A percentile compares a stretch with the other conserved stretches of the same genome.
Conservation (phyloP, 2,329 filamentous ascomycete genomes). For the Diaporthe longicolla region DNA sequence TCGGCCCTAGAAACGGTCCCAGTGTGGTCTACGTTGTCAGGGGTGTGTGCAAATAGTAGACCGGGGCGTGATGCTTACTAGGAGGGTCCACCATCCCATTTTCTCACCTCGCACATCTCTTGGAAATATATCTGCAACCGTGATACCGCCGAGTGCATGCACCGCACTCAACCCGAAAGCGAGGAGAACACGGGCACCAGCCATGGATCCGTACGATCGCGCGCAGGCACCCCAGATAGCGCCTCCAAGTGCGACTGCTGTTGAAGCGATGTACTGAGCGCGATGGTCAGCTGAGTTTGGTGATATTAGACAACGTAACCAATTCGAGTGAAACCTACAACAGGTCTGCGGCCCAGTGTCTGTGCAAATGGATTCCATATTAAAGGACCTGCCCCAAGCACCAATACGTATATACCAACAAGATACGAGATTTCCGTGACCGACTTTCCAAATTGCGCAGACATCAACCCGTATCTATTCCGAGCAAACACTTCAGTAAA, state of each 20-base stretch:
- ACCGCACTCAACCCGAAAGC: background rate
- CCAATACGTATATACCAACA: background rate
- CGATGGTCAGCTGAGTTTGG: background rate
- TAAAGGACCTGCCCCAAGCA: background rate
- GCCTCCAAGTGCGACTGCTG: background rate
- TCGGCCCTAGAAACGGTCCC: background rate
- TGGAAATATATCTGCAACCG: background rate
- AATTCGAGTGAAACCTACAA: background rate
- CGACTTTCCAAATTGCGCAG: background rate
- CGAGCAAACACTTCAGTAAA: too few relatives aligned
- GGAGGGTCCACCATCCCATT: constrained; percentile 5
- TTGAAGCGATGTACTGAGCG: background rate
- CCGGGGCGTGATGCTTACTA: background rate
- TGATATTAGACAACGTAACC: background rate
- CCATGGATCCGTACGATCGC: background rate
- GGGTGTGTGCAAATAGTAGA: accelerated
- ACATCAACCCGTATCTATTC: background rate
- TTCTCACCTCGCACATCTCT: background rate
- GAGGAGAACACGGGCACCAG: constrained; percentile 5
- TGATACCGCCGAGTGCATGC: background rate
- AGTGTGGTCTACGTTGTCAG: background rate
- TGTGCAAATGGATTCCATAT: constrained; percentile 16
- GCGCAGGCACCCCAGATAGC: constrained; percentile 1
- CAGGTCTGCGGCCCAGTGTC: background rate
- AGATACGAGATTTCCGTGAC: constrained; percentile 1